phyloP scores from a whole-genome alignment of 495 filamentous ascomycete genomes.

The Talaromyces trachyspermus region DNA sequence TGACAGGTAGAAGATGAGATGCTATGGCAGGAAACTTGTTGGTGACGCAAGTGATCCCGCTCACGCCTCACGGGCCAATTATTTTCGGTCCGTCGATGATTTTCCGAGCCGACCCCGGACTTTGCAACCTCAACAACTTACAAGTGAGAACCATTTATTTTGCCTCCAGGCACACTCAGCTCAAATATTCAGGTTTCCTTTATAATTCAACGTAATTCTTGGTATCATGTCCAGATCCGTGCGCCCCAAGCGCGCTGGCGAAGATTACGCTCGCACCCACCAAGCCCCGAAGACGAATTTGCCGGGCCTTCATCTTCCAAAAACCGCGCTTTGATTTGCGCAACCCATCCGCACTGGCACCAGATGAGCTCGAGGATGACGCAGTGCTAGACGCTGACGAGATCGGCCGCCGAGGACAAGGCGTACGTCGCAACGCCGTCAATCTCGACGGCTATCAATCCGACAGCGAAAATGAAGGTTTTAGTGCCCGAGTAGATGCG shows the following conservation, averaged over 20 bases:
- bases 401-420: slow-evolving; percentile 70
- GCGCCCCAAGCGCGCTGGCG: slow-evolving; percentile 75
- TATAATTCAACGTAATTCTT: neutral
- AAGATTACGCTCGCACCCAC: slow-evolving; percentile 68
- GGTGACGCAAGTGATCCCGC: slow-evolving; percentile 43
- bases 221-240: slow-evolving; percentile 20
- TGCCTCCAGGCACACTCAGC: slow-evolving; percentile 11
- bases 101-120: slow-evolving; percentile 42
- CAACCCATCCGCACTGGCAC: slow-evolving; percentile 83
- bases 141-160: slow-evolving; percentile 15
- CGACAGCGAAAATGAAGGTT: slow-evolving; percentile 88
- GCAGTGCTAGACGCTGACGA: slow-evolving; percentile 83
- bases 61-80: too few species aligned
- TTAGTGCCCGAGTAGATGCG: slow-evolving; percentile 59
- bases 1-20: neutral
- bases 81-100: slow-evolving; percentile 33
- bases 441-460: slow-evolving; percentile 96
- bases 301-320: slow-evolving; percentile 50
- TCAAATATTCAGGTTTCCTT: neutral
- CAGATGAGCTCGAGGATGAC: slow-evolving; percentile 71
- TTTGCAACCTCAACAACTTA: neutral
- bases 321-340: slow-evolving; percentile 92
- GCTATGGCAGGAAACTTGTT: neutral
- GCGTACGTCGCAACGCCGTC: slow-evolving; percentile 81
- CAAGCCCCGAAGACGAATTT: slow-evolving; percentile 46